Evolutionary conservation across 2,329 filamentous ascomycete species (phyloP), one percentile per base, ranked within the genome.

Genomic region (Ophiostoma ulmi): DNA sequence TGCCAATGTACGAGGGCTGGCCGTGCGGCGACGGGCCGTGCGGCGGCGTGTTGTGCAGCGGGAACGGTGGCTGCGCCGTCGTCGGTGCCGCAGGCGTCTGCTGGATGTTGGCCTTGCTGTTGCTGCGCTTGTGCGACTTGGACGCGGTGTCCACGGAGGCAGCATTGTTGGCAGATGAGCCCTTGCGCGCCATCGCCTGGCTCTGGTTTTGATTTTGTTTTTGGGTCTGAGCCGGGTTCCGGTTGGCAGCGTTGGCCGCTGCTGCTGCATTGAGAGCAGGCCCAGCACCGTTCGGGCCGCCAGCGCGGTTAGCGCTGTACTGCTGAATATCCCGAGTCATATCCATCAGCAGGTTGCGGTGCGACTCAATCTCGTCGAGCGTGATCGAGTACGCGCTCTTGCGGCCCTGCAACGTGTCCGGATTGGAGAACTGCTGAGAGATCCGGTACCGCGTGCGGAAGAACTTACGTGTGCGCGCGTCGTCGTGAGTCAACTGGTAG

Each of bases 51-150:
- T 65, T 65, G 36, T 65, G 84, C 71, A 89, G 83, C 36, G 81
- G 78, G 76, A 87, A 88, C 0, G 87, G 87, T 20, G 86, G 83
- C 73, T 88, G 85, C 17, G 83, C 75, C 1, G 83, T 83, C 0
- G 85, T 89, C 20, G 87, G 87, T 11, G 87, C 86, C 14, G 85
- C 81, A 3, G 87, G 86, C 0, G 84, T 78, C 72, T 85, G 79
- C 72, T 85, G 83, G 26, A 2, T 22, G 10, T 80, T 81, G 10
- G 78, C 79, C 76, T 84, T 86, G 76, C 80, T 83, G 44, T 75
- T 78, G 5, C 79, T 79, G 70, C 81, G 80, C 72, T 82, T 81
- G 70, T 82, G 82, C 72, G 83, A 77, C 5, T 81, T 81, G 72
- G 84, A 13, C 35, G 61, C 35, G 36, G 35, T 39, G 22, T 65